These are phyloP conservation scores for Pulveroboletus frians DNA, from an alignment of 768 basidiomycete genomes.

Conservation along the genomic window DNA sequence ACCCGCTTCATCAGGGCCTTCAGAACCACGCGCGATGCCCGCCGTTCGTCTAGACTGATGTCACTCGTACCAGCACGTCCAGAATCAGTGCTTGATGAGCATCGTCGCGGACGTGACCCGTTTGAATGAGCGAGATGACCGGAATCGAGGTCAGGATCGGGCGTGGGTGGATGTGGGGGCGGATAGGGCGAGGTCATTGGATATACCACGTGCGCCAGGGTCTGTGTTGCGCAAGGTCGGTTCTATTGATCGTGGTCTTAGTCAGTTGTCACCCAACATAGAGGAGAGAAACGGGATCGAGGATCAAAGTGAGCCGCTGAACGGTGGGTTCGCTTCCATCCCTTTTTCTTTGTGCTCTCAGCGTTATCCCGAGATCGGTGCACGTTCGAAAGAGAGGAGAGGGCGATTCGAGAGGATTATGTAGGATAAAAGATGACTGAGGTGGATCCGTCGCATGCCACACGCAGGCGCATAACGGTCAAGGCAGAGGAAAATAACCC, in stretches of 20 bases:
- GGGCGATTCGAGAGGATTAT: background rate
- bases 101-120: conserved; percentile 60
- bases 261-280: background rate
- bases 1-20: conserved; percentile 77
- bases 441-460: conserved; percentile 3
- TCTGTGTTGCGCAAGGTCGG: too few species aligned
- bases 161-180: background rate
- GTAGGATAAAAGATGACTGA: conserved; percentile 9
- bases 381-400: background rate
- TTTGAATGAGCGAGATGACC: conserved; percentile 26
- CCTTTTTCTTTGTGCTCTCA: background rate
- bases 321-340: too few species aligned
- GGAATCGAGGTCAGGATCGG: background rate
- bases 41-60: conserved; percentile 28
- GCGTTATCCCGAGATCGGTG: background rate
- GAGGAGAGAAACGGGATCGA: background rate
- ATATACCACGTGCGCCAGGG: conserved; percentile 20
- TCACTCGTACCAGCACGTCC: conserved; percentile 3
- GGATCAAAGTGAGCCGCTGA: background rate
- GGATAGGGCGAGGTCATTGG: conserved; percentile 17
- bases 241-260: background rate
- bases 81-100: conserved; percentile 50
- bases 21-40: conserved; percentile 42
- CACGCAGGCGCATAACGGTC: conserved; percentile 32
- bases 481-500: conserved; percentile 57